Conservation (phyloP, 2,329 filamentous ascomycete species). For the Westerdykella sp. region DNA sequence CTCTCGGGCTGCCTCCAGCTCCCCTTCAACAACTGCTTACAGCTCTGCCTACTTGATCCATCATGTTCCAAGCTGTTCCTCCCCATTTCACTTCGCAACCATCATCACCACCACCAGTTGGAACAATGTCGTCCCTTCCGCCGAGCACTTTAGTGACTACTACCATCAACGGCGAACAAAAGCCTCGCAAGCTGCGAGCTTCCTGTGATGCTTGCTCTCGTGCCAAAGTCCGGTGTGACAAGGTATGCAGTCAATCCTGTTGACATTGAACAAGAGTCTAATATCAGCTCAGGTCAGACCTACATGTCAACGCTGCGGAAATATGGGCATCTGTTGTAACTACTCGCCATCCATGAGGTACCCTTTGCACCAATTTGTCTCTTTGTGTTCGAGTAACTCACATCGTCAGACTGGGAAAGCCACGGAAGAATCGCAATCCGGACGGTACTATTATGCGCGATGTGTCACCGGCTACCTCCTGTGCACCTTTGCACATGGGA, state of each 20-base stretch:
- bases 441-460: conserved; percentile 32
- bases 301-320: conserved; percentile 33
- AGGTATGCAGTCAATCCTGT: conserved; percentile 3
- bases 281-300: conserved; percentile 17
- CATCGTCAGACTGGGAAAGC: conserved; percentile 27
- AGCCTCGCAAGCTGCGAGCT: conserved; percentile 34
- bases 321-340: conserved; percentile 36
- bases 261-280: neutral
- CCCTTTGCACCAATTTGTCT: neutral
- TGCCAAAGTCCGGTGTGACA: conserved; percentile 36
- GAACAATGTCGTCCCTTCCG: conserved; percentile 18
- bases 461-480: conserved; percentile 29
- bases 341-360: conserved; percentile 39
- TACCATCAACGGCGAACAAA: conserved; percentile 19
- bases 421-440: conserved; percentile 33
- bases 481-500: conserved; percentile 17
- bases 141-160: conserved; percentile 16
- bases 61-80: conserved; percentile 27
- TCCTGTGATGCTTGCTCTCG: conserved; percentile 36
- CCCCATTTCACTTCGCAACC: conserved; percentile 21
- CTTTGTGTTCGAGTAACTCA: conserved; percentile 10
- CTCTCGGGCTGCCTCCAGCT: conserved; percentile 14
- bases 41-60: conserved; percentile 3
- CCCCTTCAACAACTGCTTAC: conserved; percentile 4
- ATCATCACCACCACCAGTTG: conserved; percentile 19